Evolutionary conservation across 2,329 filamentous ascomycete species (phyloP), one percentile per base, ranked within the genome.

Genomic region (Penicillium digitatum): DNA sequence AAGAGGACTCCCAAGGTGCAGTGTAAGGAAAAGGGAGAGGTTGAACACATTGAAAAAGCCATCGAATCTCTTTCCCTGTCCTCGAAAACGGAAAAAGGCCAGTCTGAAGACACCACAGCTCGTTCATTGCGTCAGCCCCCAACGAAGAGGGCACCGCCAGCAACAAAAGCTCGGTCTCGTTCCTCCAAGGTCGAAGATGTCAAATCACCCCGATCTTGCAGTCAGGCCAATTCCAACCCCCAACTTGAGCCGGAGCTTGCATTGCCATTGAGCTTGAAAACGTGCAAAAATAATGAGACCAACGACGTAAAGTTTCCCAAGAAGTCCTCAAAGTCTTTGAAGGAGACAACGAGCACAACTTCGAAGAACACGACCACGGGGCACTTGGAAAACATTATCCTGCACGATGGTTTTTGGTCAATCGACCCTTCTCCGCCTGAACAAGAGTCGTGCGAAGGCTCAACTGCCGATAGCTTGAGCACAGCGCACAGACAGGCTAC

Each of bases 321-420:
- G 14, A 45, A 32, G 31, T 32, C 31, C 16, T 11, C 31, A 14
- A 18, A 54, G 18, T 5, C 45, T 11, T n/a, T 16, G 3, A 27
- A 45, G 40, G 39, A 38, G 14, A 22, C 11, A 12, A 39, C 12
- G 29, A 26, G n/a, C 24, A 11, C 20, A 27, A 16, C 9, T 10
- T 22, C 46, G 10, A 39, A 53, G 11, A 24, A 24, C 3, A 52
- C 52, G 42, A 56, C 52, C 8, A 48, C 31, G 3, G 56, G 52
- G 0, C 53, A 66, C 20, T 24, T 61, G 31, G 65, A 66, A 43
- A 62, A 61, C 31, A 56, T 69, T 22, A 57, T 48, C 26, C 56
- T 56, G 3, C 45, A 54, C 3, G 49, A 66, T 45, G 67, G 67
- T 6, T 66, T 66, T 37, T 69, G 67, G 67, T 54, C 52, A 5